Base-by-base conservation (phyloP, 2,329 filamentous ascomycete genomes). In the Fusarium armeniacum region DNA sequence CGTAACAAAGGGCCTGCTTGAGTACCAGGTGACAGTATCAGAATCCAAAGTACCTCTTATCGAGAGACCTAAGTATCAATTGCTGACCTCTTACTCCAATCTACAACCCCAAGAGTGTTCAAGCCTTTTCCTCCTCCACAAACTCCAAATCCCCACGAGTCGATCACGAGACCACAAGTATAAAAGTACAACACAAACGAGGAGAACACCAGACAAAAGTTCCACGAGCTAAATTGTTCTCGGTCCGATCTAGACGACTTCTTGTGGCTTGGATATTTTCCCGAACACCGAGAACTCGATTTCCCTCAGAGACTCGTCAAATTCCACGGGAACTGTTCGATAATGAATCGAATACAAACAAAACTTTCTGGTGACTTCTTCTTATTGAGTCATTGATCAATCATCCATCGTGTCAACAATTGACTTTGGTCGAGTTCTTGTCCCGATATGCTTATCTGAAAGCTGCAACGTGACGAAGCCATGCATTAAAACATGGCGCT, bases 191-290 rank as follows among this genome's bases (percentile, higher is more conserved):
- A 26, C 26, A n/a, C 8, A 41, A 12, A 8, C 20, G 11, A 38
- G 12, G 6, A 22, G 15, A 22, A 4, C 20, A 15, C 33, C 22
- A 11, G 16, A 46, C 13, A 35, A 26, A 32, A n/a, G 16, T 13
- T 18, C 53, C 18, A 22, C 12, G 5, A 16, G 6, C 30, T 24
- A 18, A 11, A 35, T 3, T 10, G 16, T 9, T 22, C 35, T 65
- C 62, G 53, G 62, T 9, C 61, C 62, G 61, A 54, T 49, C 35
- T 24, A 7, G 9, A 59, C n/a, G 43, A 20, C 40, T 30, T 41
- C 43, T 50, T 32, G n/a, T 54, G 38, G 20, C 32, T 40, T 28
- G 20, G n/a, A 35, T 15, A 18, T 45, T 8, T n/a, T 22, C 9
- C 18, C 24, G 46, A 43, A 9, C n/a, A 11, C 10, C 13, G 9